Evolutionary conservation across 2,329 filamentous ascomycete species (phyloP), one percentile per base, ranked within the genome.

Genomic region (Alternaria sp.): DNA sequence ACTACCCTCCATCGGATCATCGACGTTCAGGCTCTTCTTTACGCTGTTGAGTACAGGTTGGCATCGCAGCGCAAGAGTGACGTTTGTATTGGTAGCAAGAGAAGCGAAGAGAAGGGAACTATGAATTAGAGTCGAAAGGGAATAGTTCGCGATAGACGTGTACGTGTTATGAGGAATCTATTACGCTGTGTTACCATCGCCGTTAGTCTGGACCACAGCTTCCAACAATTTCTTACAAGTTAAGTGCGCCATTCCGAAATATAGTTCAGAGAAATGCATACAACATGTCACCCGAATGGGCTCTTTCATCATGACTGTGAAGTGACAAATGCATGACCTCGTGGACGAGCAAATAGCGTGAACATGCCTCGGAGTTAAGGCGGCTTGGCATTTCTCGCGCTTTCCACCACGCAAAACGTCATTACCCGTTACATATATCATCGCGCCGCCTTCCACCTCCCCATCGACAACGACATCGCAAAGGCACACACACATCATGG

Each of bases 401-500:
- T 30, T 71, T 72, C 70, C 60, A 66, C 65, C 56, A 57, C 33
- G 58, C 41, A 55, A 57, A 61, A 66, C 62, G 61, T 71, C 66
- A 67, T 67, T 30, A 64, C 45, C 54, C 45, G 43, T 60, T 46
- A 64, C 51, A 44, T 61, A 63, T 64, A 58, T 60, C 56, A 57
- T 56, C 61, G 28, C 45, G 53, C 56, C 49, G 45, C 55, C 33
- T 26, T 47, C 41, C 33, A 50, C 45, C 55, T n/a, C 45, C 18
- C 33, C 45, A 47, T 15, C 62, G 28, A 25, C 46, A 60, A 11
- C 58, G 18, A 55, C 62, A 49, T 50, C 20, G 49, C 60, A 25
- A 58, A 56, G 28, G 49, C 50, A 65, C 14, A 44, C 54, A 57
- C 60, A 43, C 51, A 83, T 68, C 69, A 92, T 91, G 89, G 87